Conservation (phyloP, 495 filamentous ascomycete genomes). For the Staphylotrichum longicolle region DNA sequence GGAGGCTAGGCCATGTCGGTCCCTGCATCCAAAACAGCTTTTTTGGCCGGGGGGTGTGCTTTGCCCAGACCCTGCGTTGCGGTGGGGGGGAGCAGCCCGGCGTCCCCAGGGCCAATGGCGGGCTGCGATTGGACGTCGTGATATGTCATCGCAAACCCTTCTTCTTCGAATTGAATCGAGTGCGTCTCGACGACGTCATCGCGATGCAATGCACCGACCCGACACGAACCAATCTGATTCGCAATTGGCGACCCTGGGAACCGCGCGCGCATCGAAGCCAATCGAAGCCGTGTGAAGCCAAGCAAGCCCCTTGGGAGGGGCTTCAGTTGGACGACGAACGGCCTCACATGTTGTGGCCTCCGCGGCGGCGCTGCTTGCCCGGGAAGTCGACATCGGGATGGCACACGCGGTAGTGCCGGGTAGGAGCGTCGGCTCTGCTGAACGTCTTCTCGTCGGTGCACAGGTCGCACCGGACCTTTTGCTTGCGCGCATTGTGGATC, state of each 20-base stretch:
- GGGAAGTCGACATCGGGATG: conserved; percentile 82
- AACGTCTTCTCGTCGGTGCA: conserved; percentile 99
- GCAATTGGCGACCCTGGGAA: too few relatives aligned
- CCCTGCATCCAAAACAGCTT: conserved; percentile 3
- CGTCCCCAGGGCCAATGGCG: conserved; percentile 19
- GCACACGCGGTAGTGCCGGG: conserved; percentile 86
- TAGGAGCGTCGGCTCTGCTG: conserved; percentile 85
- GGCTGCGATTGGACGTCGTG: conserved; percentile 5
- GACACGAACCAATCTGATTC: too few relatives aligned
- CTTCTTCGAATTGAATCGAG: background rate
- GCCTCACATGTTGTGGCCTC: conserved; percentile 23
- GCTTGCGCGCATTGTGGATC: conserved; percentile 91
- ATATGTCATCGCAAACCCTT: conserved; percentile 20
- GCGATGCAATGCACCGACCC: conserved; percentile 18
- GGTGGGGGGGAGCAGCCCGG: conserved; percentile 1
- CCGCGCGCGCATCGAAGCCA: background rate
- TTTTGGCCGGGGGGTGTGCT: too few relatives aligned
- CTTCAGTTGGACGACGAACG: background rate
- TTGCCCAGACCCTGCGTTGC: background rate
- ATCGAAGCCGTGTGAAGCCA: conserved; percentile 9
- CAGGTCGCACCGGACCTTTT: conserved; percentile 90
- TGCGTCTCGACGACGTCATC: conserved; percentile 28
- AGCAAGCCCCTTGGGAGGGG: background rate
- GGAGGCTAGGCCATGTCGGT: background rate
- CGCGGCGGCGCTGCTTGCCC: conserved; percentile 57